Evolutionary conservation across 306 rosid species (phyloP).

Genomic region (Echinosophora koreensis): DNA sequence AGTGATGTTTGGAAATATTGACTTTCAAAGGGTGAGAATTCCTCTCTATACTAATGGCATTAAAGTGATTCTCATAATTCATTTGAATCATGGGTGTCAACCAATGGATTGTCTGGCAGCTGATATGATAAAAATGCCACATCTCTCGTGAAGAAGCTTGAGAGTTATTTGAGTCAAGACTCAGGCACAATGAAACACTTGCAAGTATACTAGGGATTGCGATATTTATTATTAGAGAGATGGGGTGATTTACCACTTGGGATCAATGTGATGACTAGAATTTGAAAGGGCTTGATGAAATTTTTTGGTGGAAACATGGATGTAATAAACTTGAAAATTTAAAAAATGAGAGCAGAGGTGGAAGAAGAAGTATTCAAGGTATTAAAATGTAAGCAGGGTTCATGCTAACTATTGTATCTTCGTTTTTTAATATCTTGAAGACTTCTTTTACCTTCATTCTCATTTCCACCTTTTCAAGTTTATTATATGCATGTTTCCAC

Average conservation of each 20-base stretch:
- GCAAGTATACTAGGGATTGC: background rate
- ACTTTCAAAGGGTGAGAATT: conserved; percentile 33
- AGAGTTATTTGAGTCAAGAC: conserved; percentile 28
- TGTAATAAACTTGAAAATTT: background rate
- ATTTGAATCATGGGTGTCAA: conserved; percentile 31
- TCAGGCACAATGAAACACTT: background rate
- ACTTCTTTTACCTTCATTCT: no score
- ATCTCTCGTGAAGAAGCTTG: conserved; percentile 6
- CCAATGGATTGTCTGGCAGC: background rate
- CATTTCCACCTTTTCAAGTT: no score
- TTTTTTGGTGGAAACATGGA: background rate
- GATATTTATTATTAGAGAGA: background rate
- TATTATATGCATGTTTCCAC: no score
- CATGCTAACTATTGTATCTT: no score
- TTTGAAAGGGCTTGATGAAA: background rate
- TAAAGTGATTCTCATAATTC: conserved; percentile 38
- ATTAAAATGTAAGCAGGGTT: background rate
- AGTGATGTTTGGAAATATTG: conserved; percentile 45
- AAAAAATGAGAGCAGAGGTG: conserved; percentile 29
- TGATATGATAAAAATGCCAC: conserved; percentile 8
- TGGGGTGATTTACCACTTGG: conserved; percentile 14
- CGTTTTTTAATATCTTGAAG: no score
- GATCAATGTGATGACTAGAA: background rate
- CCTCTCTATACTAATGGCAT: background rate
- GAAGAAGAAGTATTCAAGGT: conserved; percentile 28